Conservation (phyloP, 148 eudicot species). For the Vaccinium darrowii region DNA sequence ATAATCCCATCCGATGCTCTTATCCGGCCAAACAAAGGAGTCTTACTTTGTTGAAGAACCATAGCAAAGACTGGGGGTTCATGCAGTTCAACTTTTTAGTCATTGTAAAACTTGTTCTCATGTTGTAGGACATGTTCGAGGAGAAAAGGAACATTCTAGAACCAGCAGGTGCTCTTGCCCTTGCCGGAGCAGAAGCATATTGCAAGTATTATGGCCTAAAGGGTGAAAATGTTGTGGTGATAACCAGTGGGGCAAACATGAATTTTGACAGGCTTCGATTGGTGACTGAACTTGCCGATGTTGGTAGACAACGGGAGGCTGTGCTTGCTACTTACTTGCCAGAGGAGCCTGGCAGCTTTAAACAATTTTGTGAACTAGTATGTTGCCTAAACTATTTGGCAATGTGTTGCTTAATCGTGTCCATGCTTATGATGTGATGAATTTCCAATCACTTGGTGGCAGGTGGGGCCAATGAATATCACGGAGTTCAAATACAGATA, state of each 20-base stretch:
- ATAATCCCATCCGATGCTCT: neutral
- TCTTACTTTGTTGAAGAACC: neutral
- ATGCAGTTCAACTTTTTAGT: neutral
- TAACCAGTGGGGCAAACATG: constrained; percentile 98
- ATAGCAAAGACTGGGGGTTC: neutral
- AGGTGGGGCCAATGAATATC: constrained; percentile 95
- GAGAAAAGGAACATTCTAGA: constrained; percentile 96
- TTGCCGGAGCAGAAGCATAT: constrained; percentile 99
- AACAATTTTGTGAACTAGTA: constrained; percentile 69
- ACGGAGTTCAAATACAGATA: constrained; percentile 92
- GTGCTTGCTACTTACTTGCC: constrained; percentile 90
- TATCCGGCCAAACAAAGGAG: neutral
- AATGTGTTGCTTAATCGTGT: neutral
- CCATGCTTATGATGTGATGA: constrained; percentile 1
- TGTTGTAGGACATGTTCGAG: constrained; percentile 89
- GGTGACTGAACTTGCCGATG: constrained; percentile 97
- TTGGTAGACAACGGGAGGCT: constrained; percentile 95
- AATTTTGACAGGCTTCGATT: constrained; percentile 93
- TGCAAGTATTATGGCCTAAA: constrained; percentile 85
- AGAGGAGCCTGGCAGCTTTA: constrained; percentile 90
- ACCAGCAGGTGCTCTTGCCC: constrained; percentile 98
- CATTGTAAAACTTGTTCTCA: neutral
- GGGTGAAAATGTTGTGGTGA: constrained; percentile 74
- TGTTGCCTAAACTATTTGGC: constrained; percentile 18
- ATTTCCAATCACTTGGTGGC: constrained; percentile 27